Evolutionary conservation across 2,329 filamentous ascomycete species (phyloP).

Genomic region (Herpotrichia juniperi): DNA sequence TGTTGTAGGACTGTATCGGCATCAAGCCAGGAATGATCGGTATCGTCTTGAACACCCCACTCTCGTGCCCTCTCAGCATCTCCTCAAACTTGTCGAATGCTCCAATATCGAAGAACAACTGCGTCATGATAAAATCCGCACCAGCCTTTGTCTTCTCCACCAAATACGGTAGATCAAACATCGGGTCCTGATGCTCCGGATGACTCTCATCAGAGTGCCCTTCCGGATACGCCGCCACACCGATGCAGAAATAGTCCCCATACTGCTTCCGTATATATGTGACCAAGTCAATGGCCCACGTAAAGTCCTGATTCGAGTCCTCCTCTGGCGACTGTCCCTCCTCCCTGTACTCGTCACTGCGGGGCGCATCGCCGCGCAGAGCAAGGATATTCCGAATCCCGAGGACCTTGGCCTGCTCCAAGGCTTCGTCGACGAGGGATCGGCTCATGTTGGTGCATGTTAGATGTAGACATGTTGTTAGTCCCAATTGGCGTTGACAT

Average conservation of each 20-base stretch:
- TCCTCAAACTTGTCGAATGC: constrained; percentile 83
- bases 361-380: constrained; percentile 86
- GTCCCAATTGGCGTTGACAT: constrained; percentile 86
- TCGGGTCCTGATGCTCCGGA: constrained; percentile 73
- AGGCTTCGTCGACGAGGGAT: constrained; percentile 80
- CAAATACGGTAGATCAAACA: constrained; percentile 79
- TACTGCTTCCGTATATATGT: constrained; percentile 84
- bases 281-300: constrained; percentile 87
- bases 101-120: constrained; percentile 90
- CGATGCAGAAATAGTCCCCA: constrained; percentile 95
- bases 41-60: constrained; percentile 82
- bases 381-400: constrained; percentile 95
- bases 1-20: constrained; percentile 97
- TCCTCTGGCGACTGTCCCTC: constrained; percentile 66
- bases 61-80: constrained; percentile 77
- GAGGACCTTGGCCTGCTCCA: constrained; percentile 87
- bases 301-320: constrained; percentile 76
- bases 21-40: constrained; percentile 94
- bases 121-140: constrained; percentile 98
- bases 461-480: constrained; percentile 94
- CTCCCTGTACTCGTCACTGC: constrained; percentile 84
- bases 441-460: constrained; percentile 98
- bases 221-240: constrained; percentile 93
- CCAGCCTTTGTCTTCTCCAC: constrained; percentile 90
- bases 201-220: constrained; percentile 92